Evolutionary conservation across 192 early-diverging fungal genomes (phyloP).

Genomic region (Coemansia sp.): DNA sequence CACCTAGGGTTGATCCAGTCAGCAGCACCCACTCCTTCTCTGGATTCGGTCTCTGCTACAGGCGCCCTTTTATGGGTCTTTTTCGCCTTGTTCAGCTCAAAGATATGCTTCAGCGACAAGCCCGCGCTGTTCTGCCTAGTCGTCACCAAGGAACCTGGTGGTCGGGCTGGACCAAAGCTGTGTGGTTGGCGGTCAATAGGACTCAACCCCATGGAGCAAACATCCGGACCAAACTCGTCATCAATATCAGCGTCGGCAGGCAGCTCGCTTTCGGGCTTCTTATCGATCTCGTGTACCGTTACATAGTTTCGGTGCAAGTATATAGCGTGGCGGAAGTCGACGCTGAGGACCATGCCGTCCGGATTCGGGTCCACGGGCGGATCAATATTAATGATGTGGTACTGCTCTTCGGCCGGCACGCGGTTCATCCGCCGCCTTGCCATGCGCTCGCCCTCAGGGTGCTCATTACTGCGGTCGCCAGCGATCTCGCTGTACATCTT

Average conservation of each 20-base stretch:
- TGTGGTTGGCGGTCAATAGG: constrained; percentile 25
- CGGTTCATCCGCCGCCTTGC: constrained; percentile 24
- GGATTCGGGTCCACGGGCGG: constrained; percentile 28
- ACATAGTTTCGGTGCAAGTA: constrained; percentile 22
- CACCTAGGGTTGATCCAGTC: not conserved
- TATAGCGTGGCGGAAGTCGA: constrained; percentile 40
- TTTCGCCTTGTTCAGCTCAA: not conserved
- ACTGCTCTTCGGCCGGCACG: constrained; percentile 36
- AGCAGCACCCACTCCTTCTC: no score
- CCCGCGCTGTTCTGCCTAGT: not conserved
- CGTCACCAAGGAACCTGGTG: not conserved
- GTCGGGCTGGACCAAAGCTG: not conserved
- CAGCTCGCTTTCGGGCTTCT: not conserved
- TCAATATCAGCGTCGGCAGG: not conserved
- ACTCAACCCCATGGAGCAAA: constrained; percentile 33
- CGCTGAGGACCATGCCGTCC: constrained; percentile 32
- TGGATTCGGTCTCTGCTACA: no score
- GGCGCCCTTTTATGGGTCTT: not conserved
- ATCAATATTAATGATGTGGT: constrained; percentile 53
- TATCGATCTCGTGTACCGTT: constrained; percentile 32
- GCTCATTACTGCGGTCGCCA: constrained; percentile 22
- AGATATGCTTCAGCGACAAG: not conserved
- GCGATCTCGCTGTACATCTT: constrained; percentile 44
- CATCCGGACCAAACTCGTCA: not conserved
- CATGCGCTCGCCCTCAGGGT: constrained; percentile 27